phyloP scores from a whole-genome alignment of 78 protist genomes.

The Emiliania huxleyi region DNA sequence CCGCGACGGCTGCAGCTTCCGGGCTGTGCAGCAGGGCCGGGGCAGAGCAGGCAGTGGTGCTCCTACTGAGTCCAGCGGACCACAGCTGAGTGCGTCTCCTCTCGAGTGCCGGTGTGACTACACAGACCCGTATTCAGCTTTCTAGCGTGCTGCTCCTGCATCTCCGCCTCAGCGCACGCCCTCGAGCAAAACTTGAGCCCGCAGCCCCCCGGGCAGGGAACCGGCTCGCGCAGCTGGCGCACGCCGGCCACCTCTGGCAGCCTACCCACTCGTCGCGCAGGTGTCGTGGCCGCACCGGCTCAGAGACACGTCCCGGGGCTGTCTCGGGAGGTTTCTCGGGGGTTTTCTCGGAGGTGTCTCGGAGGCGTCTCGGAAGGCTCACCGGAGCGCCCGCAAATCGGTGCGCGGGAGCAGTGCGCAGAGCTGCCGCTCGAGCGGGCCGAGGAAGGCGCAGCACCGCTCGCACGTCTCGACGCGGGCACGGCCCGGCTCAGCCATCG shows the following conservation, averaged over 20 bases:
- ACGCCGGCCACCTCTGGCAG: neutral
- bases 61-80: too few species aligned
- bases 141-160: too few species aligned
- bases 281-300: too few species aligned
- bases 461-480: neutral
- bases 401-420: neutral
- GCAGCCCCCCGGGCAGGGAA: neutral
- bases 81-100: too few species aligned
- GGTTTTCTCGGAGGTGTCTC: too few species aligned
- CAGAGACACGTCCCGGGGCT: too few species aligned
- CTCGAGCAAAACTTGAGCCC: neutral
- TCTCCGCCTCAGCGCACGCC: neutral
- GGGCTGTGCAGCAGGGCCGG: neutral
- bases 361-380: too few species aligned
- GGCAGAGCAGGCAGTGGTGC: neutral
- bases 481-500: neutral
- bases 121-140: too few species aligned
- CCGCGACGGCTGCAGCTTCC: too few species aligned
- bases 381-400: neutral
- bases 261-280: too few species aligned
- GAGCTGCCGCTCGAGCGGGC: neutral
- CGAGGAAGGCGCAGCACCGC: neutral
- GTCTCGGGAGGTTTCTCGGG: too few species aligned
- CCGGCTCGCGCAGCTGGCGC: neutral
- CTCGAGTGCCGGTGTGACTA: too few species aligned